A percentile compares a stretch with the other conserved stretches of the same genome.
phyloP scores from a whole-genome alignment of 352 stramenopile genomes.

The Phytophthora idaei region DNA sequence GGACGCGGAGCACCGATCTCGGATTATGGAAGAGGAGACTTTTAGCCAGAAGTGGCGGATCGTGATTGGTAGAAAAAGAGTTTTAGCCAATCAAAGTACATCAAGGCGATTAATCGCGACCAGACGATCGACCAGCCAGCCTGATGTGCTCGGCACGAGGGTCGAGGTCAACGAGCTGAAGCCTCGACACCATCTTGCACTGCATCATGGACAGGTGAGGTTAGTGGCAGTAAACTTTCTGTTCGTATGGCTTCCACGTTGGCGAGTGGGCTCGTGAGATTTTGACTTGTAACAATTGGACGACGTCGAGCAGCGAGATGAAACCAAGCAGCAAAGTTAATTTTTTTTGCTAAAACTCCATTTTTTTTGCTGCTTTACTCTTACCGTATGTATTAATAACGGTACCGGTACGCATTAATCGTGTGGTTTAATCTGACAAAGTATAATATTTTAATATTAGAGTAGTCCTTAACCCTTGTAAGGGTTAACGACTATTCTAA shows the following conservation, averaged over 20 bases:
- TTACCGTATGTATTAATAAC: no score
- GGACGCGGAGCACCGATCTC: background rate
- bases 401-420: no score
- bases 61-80: constrained; percentile 18
- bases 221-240: background rate
- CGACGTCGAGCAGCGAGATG: background rate
- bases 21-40: constrained; percentile 8
- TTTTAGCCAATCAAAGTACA: constrained; percentile 10
- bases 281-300: background rate
- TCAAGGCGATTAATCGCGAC: constrained; percentile 22
- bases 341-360: no score
- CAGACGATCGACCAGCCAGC: constrained; percentile 7
- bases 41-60: constrained; percentile 8
- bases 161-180: background rate
- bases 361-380: no score
- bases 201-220: background rate
- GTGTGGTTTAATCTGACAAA: no score
- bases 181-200: background rate
- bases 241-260: background rate
- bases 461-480: no score
- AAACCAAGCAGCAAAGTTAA: background rate
- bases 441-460: no score
- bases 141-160: background rate
- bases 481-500: no score
- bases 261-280: background rate